phyloP scores from a whole-genome alignment of 116 monocot genomes.

The Phalaenopsis hybrid region DNA sequence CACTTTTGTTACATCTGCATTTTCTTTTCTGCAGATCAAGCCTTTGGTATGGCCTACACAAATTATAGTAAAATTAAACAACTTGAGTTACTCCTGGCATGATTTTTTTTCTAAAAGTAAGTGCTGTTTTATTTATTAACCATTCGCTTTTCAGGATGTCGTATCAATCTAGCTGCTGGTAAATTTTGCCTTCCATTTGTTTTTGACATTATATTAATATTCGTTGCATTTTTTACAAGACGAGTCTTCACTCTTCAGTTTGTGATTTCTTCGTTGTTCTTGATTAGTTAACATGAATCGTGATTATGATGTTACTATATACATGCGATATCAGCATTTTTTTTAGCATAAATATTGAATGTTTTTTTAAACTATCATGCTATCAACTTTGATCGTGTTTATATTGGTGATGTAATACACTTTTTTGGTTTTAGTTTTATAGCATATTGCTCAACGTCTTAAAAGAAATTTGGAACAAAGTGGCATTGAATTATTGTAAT shows the following conservation, averaged over 20 bases:
- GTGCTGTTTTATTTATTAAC: slow-evolving; percentile 5
- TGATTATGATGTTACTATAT: background rate
- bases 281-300: background rate
- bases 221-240: background rate
- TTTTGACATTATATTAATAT: background rate
- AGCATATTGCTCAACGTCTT: too few species aligned
- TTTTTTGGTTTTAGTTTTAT: too few species aligned
- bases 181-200: background rate
- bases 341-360: background rate
- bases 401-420: too few species aligned
- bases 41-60: slow-evolving; percentile 80
- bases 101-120: slow-evolving; percentile 79
- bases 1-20: background rate
- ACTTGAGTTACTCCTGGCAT: slow-evolving; percentile 80
- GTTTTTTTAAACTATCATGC: background rate
- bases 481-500: too few species aligned
- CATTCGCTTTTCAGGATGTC: background rate
- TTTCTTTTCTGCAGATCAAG: slow-evolving; percentile 55
- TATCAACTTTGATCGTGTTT: background rate
- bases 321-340: background rate
- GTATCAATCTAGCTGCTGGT: too few species aligned
- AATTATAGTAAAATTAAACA: slow-evolving; percentile 42
- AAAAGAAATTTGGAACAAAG: too few species aligned
- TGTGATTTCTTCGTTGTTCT: background rate
- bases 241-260: background rate